These are phyloP conservation scores for Iris pallida DNA, from an alignment of 116 monocot genomes.

Conservation along the genomic window DNA sequence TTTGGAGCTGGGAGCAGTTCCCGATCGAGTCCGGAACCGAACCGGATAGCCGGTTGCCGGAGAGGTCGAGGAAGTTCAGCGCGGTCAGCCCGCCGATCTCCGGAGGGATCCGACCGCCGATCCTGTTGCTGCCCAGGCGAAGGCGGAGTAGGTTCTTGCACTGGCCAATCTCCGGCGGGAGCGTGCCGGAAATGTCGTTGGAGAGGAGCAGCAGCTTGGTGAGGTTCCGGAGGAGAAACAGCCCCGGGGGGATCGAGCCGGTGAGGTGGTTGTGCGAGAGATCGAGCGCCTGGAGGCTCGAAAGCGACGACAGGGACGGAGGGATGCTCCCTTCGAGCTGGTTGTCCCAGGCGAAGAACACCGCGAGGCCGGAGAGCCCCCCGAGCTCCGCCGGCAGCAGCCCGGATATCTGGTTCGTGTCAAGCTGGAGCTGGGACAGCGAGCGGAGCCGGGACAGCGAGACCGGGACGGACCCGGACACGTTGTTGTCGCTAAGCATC, in stretches of 20 bases:
- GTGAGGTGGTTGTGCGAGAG: constrained; percentile 81
- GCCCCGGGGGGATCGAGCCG: constrained; percentile 62
- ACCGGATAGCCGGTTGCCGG: constrained; percentile 62
- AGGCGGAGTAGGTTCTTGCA: constrained; percentile 63
- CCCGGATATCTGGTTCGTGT: constrained; percentile 83
- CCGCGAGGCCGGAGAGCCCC: constrained; percentile 31
- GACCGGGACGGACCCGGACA: constrained; percentile 78
- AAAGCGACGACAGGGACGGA: constrained; percentile 35
- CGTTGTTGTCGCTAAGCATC: constrained; percentile 87
- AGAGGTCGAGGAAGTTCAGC: constrained; percentile 74
- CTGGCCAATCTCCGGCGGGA: constrained; percentile 73
- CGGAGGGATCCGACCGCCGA: constrained; percentile 51
- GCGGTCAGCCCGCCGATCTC: constrained; percentile 52
- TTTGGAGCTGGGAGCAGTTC: constrained; percentile 68
- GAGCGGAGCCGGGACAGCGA: constrained; percentile 49
- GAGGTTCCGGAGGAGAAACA: constrained; percentile 72
- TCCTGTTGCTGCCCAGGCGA: constrained; percentile 57
- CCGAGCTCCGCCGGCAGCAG: constrained; percentile 70
- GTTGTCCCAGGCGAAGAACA: constrained; percentile 87
- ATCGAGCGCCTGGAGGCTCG: constrained; percentile 64
- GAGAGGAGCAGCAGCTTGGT: constrained; percentile 76
- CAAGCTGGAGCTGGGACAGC: constrained; percentile 72
- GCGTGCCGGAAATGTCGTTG: constrained; percentile 74
- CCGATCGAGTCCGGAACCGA: constrained; percentile 59
- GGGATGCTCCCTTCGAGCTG: constrained; percentile 84